Evolutionary conservation across 176 grass and related monocot species (phyloP), one percentile per base, ranked within the genome.

Genomic region (Eragrostis curvula): DNA sequence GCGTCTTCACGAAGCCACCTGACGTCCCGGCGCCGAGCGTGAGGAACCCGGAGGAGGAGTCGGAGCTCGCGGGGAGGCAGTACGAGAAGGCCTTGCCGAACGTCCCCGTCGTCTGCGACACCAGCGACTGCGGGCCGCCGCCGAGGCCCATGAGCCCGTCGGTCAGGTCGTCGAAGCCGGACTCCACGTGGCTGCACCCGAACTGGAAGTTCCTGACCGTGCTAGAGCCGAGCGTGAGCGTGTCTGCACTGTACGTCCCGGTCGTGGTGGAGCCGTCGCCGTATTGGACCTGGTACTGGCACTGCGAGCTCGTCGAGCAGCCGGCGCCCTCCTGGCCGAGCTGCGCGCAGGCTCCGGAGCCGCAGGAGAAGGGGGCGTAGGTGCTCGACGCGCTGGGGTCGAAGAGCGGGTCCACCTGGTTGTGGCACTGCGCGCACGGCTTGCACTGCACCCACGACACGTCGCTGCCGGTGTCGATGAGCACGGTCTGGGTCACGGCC

Each of bases 71-170:
- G 12, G 94, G 94, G 28, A 97, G 85, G 80, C 94, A 94, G 83
- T 97, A 97, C 1, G 91, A 76, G 72, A 97, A 97, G 42, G 91
- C 80, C 1, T 27, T 79, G 1, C 89, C 87, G 69, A 90, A 94
- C 41, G 14, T 87, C 9, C 42, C 46, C 5, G 67, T 45, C 1
- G 94, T 85, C 84, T 97, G 91, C 39, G 89, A 90, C 43, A 87
- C 83, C 3, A 97, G 81, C 23, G 94, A 97, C 43, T 80, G 73
- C 28, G 23, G 18, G 57, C 52, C 80, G 74, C 91, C 85, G 41
- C 94, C 94, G 55, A 97, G 89, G 13, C 91, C 94, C 30, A 97
- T 82, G 47, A 97, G 88, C 61, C 94, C 94, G 17, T 82, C 91
- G 0, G 85, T 59, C 9, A 75, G 41, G 66, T 93, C 94, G 45